Conservation (phyloP, 345 rosid genomes). For the Gossypium stocksii region DNA sequence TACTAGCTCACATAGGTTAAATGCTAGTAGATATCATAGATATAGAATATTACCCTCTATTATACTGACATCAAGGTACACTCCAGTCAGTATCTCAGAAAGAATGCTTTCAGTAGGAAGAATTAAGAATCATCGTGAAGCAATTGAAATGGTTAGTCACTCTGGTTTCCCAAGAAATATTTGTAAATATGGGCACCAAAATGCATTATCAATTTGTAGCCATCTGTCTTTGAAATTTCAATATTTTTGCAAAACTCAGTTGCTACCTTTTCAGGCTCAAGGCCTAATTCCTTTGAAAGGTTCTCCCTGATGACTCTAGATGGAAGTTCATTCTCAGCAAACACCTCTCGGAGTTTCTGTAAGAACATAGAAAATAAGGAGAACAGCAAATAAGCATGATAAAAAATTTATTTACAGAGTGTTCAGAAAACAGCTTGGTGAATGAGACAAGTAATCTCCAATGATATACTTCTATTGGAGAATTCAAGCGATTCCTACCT, state of each 20-base stretch:
- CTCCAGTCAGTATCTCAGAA: not conserved
- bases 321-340: conserved; percentile 93
- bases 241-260: conserved; percentile 10
- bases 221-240: conserved; percentile 1
- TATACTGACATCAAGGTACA: not conserved
- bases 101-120: not conserved
- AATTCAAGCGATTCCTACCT: conserved; percentile 47
- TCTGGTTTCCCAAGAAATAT: not conserved
- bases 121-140: conserved; percentile 1
- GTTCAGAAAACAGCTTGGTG: not conserved
- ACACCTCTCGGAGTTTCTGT: conserved; percentile 89
- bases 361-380: conserved; percentile 25
- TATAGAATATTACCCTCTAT: conserved; percentile 2
- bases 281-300: conserved; percentile 79
- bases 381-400: conserved; percentile 3
- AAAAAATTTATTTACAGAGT: not conserved
- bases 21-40: not conserved
- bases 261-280: conserved; percentile 75
- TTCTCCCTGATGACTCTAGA: conserved; percentile 63
- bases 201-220: not conserved
- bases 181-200: not conserved
- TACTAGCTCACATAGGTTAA: not conserved
- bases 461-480: conserved; percentile 2
- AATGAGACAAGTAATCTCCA: conserved; percentile 3
- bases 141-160: not conserved